Evolutionary conservation across 306 rosid species (phyloP).

Genomic region (Sechiopsis laciniata): DNA sequence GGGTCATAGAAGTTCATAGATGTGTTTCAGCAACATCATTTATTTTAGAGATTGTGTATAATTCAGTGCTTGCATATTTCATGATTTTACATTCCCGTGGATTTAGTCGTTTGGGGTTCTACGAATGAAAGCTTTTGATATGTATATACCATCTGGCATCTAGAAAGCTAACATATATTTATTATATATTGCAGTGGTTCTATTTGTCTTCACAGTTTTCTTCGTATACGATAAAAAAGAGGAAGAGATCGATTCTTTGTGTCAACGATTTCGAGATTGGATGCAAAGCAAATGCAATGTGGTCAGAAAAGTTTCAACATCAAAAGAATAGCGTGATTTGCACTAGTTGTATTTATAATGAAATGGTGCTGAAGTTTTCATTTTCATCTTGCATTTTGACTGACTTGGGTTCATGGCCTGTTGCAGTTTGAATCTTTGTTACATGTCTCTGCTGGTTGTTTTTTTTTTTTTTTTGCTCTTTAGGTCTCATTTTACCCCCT

Average conservation of each 20-base stretch:
- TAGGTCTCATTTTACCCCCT: neutral
- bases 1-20: neutral
- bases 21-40: neutral
- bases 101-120: neutral
- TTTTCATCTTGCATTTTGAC: neutral
- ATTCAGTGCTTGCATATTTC: neutral
- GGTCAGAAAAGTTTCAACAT: constrained; percentile 34
- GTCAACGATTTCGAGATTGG: constrained; percentile 38
- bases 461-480: neutral
- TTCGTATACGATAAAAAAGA: constrained; percentile 71
- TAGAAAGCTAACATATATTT: neutral
- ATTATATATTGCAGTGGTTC: constrained; percentile 49
- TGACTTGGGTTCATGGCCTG: neutral
- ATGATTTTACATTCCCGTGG: neutral
- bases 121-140: neutral
- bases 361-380: neutral
- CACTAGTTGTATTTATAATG: constrained; percentile 9
- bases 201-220: constrained; percentile 55
- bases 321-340: constrained; percentile 51
- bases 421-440: neutral
- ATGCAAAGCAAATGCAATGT: constrained; percentile 51
- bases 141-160: neutral
- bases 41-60: neutral
- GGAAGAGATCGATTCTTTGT: constrained; percentile 59
- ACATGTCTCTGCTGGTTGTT: neutral